Evolutionary conservation across 331 rosid species (phyloP), one percentile per base, ranked within the genome.

Genomic region (Quercus tomentella): DNA sequence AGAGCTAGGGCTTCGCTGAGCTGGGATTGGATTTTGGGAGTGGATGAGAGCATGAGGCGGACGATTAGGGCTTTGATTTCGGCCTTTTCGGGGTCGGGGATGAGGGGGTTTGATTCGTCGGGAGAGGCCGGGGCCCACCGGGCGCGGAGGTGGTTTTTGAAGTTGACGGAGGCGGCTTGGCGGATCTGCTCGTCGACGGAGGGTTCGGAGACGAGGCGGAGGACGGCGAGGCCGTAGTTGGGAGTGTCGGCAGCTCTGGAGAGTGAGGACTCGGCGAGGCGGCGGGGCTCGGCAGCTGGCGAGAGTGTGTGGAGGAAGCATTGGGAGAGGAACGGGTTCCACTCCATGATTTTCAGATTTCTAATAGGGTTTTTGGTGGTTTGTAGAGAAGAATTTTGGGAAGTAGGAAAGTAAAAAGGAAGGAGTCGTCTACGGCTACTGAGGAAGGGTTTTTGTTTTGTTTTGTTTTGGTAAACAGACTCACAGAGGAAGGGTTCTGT

Each of bases 1-100:
- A 93, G 79, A 23, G 97, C 96, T n/a, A 96, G 86, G 84, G 98
- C 98, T 84, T 96, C 98, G 66, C 98, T 91, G 72, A 96, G 97
- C 82, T 91, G 98, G 49, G 92, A 85, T 75, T 96, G 99, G 76
- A 93, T 96, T 72, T 80, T 87, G 2, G 94, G 82, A 7, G 88
- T n/a, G 10, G 94, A 85, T 28, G 93, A 88, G 73, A 96, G 99
- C 99, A 96, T 96, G 41, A 96, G 91, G 0, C 96, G 85, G 15
- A 96, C 97, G 72, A 96, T 96, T 22, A 91, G 88, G 86, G 89
- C 68, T 86, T 92, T 90, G 86, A 96, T 96, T 89, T 90, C 94
- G 5, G 88, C 91, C 89, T 96, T 93, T 87, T 96, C 99, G 22
- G 85, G 16, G 41, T 87, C 90, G 0, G 85, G 75, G 71, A 96